phyloP scores from a whole-genome alignment of 495 filamentous ascomycete species.

The Xylaria intraflava region DNA sequence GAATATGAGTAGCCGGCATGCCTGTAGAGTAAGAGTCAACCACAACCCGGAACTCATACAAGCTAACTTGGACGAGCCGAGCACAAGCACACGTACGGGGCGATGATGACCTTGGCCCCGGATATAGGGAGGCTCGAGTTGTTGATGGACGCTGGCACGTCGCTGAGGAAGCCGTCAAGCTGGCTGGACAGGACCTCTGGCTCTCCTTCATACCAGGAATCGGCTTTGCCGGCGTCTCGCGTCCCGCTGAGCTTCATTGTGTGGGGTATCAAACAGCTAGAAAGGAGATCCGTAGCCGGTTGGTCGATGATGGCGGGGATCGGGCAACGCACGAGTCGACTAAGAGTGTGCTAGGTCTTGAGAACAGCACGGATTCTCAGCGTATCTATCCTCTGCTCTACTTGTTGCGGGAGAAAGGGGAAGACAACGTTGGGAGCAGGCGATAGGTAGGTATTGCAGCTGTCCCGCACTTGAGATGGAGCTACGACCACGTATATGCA shows the following conservation, averaged over 20 bases:
- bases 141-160: conserved; percentile 60
- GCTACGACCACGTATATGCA: neutral
- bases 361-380: no score
- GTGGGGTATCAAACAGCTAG: neutral
- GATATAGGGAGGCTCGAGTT: conserved; percentile 58
- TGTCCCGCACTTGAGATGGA: neutral
- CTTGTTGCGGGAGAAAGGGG: neutral
- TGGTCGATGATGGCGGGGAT: neutral
- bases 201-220: conserved; percentile 70
- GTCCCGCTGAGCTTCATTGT: conserved; percentile 31
- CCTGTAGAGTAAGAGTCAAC: conserved; percentile 39
- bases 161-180: conserved; percentile 71
- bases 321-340: neutral
- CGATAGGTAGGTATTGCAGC: no score
- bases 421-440: neutral
- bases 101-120: conserved; percentile 85
- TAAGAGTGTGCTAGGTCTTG: neutral
- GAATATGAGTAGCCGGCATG: conserved; percentile 97
- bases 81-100: conserved; percentile 69
- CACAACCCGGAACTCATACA: neutral
- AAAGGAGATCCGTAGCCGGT: neutral
- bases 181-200: conserved; percentile 53
- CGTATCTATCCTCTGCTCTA: neutral
- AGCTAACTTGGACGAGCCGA: neutral
- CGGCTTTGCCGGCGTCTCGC: conserved; percentile 58